Percentiles rank a stretch among this genome's conserved stretches.
Conservation (phyloP, 345 rosid species). For the Eucalyptus tenuipes region DNA sequence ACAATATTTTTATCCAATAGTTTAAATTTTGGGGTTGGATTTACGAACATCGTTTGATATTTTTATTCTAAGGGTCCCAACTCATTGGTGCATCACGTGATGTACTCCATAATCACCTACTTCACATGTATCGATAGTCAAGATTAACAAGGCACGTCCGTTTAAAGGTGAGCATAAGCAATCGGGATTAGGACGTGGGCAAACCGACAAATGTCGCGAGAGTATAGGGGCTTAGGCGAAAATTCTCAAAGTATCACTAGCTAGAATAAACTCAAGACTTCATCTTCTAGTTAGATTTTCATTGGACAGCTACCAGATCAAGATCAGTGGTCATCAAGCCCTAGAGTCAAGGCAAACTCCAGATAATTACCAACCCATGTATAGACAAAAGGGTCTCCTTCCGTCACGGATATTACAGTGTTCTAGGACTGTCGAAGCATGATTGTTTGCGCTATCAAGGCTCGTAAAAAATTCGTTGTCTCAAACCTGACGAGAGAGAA, state of each 20-base stretch:
- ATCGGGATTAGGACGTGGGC: not conserved
- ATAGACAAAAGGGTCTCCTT: not conserved
- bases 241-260: not conserved
- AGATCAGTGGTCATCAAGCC: not conserved
- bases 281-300: not conserved
- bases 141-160: not conserved
- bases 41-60: not conserved
- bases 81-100: not conserved
- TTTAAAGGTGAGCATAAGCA: not conserved
- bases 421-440: not conserved
- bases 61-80: not conserved
- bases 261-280: not conserved
- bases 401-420: not conserved
- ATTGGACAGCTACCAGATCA: not conserved
- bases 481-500: not conserved
- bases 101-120: not conserved
- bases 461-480: not conserved
- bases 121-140: not conserved
- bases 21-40: not conserved
- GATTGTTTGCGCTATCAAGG: not conserved
- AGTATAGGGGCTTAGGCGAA: not conserved
- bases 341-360: not conserved
- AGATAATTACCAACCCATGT: not conserved
- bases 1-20: not conserved
- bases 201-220: not conserved